Base-by-base conservation (phyloP, 306 rosid species). In the Urtica urens region DNA sequence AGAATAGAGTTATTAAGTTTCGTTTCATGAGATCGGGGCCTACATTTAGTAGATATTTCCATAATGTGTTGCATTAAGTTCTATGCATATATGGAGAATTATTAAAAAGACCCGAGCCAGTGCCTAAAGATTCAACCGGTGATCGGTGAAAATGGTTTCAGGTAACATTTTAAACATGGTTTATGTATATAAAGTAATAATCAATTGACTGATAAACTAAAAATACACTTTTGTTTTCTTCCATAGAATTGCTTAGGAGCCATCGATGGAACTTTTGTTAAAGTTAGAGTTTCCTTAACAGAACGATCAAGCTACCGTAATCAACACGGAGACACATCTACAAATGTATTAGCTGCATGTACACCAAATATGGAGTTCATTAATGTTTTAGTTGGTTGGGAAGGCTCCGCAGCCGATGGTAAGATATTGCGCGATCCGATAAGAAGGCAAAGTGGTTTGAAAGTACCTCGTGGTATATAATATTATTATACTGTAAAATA, bases 101-200 rank as follows among this genome's bases (percentile, higher is more conserved):
- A 15, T 31, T 26, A 11, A 44, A 27, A 44, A 45, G 2, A 57
- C 53, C 15, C 10, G 23, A 45, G 15, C 53, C 24, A 0, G 17
- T 21, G 35, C 45, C 31, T 29, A 8, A 23, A 4, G 11, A 45
- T 18, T 57, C 30, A 6, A 57, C 16, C 14, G 23, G 34, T 12
- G 44, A 30, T 2, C 28, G 45, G 16, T 57, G 62, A 31, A 57
- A 57, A 57, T 57, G 62, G 53, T 57, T 57, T 57, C 39, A 55
- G 60, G 49, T 7, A 48, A 1, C n/a, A 35, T 6, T 48, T 6
- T n/a, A 25, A 11, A 12, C 10, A 6, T 23, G 17, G 13, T 15
- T 43, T 7, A 19, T 46, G 6, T 46, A 1, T 3, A 23, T 46
- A 13, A 3, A 3, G 3, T 24, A 7, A 25, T 3, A 13, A 13